Evolutionary conservation across 2,329 filamentous ascomycete genomes (phyloP).

Genomic region (Colletotrichum paranaense): DNA sequence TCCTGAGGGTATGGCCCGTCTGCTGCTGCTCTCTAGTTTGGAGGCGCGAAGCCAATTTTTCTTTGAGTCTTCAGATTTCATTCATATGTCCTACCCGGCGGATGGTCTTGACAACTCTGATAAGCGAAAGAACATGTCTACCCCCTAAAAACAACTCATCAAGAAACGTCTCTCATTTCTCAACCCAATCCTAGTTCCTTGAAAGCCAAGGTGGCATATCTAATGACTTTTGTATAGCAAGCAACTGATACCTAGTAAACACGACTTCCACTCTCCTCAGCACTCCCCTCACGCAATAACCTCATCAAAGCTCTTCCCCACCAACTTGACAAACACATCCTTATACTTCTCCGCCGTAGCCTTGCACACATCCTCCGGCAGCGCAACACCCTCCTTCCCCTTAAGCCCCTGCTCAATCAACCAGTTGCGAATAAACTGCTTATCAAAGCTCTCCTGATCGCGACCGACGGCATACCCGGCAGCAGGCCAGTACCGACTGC

Average conservation of each 20-base stretch:
- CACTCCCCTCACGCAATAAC: not conserved
- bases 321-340: constrained; percentile 75
- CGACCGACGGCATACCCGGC: constrained; percentile 78
- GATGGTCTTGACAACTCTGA: too few relatives aligned
- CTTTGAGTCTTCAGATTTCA: too few relatives aligned
- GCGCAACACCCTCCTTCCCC: constrained; percentile 76
- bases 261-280: not conserved
- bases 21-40: too few relatives aligned
- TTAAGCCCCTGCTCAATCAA: constrained; percentile 78
- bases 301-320: constrained; percentile 60
- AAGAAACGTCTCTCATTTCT: too few relatives aligned
- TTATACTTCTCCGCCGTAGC: constrained; percentile 79
- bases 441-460: constrained; percentile 88
- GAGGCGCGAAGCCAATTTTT: too few relatives aligned
- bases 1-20: too few relatives aligned
- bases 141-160: too few relatives aligned
- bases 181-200: too few relatives aligned
- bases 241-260: not conserved
- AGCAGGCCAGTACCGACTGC: constrained; percentile 87
- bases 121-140: too few relatives aligned
- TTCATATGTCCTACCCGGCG: too few relatives aligned
- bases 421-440: constrained; percentile 88
- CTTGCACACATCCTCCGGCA: constrained; percentile 77
- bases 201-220: too few relatives aligned
- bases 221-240: not conserved